Percentiles rank a stretch among this genome's conserved stretches.
phyloP scores from a whole-genome alignment of 2,329 filamentous ascomycete species.

The Aspergillus texensis region DNA sequence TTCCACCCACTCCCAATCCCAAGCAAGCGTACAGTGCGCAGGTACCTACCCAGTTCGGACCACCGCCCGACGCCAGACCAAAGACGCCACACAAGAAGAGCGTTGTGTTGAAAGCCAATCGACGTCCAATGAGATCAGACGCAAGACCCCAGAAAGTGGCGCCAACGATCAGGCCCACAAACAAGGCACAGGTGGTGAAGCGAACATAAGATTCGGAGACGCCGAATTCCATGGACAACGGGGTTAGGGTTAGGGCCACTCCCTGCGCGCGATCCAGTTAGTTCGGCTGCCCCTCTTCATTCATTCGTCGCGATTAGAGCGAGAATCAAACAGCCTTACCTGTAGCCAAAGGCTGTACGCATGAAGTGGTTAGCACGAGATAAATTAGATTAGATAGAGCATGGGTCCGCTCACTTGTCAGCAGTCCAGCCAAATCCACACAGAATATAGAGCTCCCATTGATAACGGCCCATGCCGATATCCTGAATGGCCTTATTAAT shows the following conservation, averaged over 20 bases:
- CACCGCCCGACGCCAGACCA: slow-evolving; percentile 70
- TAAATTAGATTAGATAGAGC: neutral
- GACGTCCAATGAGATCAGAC: slow-evolving; percentile 74
- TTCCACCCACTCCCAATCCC: slow-evolving; percentile 72
- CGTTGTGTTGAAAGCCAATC: slow-evolving; percentile 77
- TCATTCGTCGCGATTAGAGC: too few relatives aligned
- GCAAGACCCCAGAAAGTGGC: slow-evolving; percentile 79
- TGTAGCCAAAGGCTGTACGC: slow-evolving; percentile 69
- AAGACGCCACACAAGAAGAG: slow-evolving; percentile 74
- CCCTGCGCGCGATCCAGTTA: slow-evolving; percentile 52
- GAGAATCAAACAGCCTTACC: slow-evolving; percentile 36
- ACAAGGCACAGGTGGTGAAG: slow-evolving; percentile 76
- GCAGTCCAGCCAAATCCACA: slow-evolving; percentile 87
- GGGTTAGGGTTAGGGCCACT: slow-evolving; percentile 74
- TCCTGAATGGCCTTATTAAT: slow-evolving; percentile 85
- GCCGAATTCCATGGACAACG: slow-evolving; percentile 72
- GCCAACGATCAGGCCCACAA: slow-evolving; percentile 73
- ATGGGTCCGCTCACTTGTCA: slow-evolving; percentile 65
- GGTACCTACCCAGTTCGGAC: slow-evolving; percentile 65
- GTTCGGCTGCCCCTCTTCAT: neutral
- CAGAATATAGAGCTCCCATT: slow-evolving; percentile 79
- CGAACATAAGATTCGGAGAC: slow-evolving; percentile 71
- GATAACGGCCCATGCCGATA: slow-evolving; percentile 85
- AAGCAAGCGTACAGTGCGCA: slow-evolving; percentile 62
- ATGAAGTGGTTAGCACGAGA: slow-evolving; percentile 19